Base-by-base conservation (phyloP, 768 basidiomycete genomes). In the Thelephora aurantiotincta region DNA sequence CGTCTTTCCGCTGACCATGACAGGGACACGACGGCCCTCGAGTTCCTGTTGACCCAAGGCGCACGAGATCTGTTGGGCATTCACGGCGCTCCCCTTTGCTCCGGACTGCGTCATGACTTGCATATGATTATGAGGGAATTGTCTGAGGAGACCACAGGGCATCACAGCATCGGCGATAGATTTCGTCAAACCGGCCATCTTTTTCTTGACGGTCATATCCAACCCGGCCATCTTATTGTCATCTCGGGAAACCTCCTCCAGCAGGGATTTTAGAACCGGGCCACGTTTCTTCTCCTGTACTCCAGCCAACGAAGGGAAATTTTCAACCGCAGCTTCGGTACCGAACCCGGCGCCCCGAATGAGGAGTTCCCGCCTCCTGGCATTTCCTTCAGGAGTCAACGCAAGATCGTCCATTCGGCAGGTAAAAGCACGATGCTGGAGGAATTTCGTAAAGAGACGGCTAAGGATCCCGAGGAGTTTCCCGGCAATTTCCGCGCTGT, bases 1-100 rank as follows among this genome's bases (percentile, higher is more conserved):
- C 0, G 96, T 98, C 69, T 99, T 99, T 11, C 96, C 96, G 52
- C 91, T 94, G 54, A 98, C 86, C 96, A 99, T 99, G 42, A 93
- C 87, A 1, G 96, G 96, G 5, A 98, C 96, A 62, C 96, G 92
- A 54, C 96, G 88, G 52, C 96, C 96, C 68, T 99, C 96, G 33
- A 99, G 69, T 58, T 97, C 93, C 63, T 98, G 96, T 65, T 98
- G 96, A 50, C 96, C 96, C 38, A 99, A 77, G 13, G 84, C 79
- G 53, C 92, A 98, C n/a, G 96, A 98, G 56, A 99, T 99, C 59
- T 98, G 93, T 44, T 88, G 80, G 19, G 90, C 96, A 58, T 99
- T 99, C 63, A 97, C 94, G 12, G 88, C 85, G 51, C 89, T 93
- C 45, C 96, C 96, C 65, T 99, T 99, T 38, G 96, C 96, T 54